Base-by-base conservation (phyloP, 2,329 filamentous ascomycete genomes). In the Verticillium albo-atrum region DNA sequence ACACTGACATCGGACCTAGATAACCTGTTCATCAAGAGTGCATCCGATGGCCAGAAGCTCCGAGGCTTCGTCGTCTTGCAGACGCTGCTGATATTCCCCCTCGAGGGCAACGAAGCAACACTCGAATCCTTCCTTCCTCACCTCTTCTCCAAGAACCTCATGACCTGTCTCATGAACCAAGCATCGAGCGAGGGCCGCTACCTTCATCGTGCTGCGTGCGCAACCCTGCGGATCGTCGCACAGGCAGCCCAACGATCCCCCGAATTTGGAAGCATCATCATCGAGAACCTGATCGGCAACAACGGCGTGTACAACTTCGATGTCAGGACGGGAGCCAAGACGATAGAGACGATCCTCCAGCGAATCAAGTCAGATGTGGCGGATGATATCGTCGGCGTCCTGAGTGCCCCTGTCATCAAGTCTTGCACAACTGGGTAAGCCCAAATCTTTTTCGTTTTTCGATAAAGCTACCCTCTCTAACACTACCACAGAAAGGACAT, bases 61-160 rank as follows among this genome's bases (percentile, higher is more conserved):
- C 92, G 92, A 73, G 95, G 95, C 0, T 94, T 98, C 74, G 86
- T 93, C 68, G 83, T 98, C 2, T 91, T 97, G 68, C 87, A 89
- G 67, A 91, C 89, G 68, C 85, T 92, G 66, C 76, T 97, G 4
- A 76, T 82, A 52, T 77, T 77, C 3, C 42, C 42, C 42, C 73
- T 83, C 9, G 77, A 79, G 32, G 25, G 25, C 25, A 79, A 67
- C 70, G 84, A 72, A 30, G 23, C 25, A 15, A 27, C 51, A 4
- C 51, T 53, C 14, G 51, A 53, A 53, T 7, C 20, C 26, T 53
- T 53, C 27, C 51, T 77, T 57, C 80, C 72, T 63, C 80, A 74
- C 9, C 78, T 97, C 0, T 96, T 98, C 71, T 92, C 90, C 67
- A 86, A 88, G 62, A 96, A 97, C 67, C 78, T 97, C 25, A 87